Base-by-base conservation (phyloP, 805 yeast species). In the Wickerhamiella qilinensis region DNA sequence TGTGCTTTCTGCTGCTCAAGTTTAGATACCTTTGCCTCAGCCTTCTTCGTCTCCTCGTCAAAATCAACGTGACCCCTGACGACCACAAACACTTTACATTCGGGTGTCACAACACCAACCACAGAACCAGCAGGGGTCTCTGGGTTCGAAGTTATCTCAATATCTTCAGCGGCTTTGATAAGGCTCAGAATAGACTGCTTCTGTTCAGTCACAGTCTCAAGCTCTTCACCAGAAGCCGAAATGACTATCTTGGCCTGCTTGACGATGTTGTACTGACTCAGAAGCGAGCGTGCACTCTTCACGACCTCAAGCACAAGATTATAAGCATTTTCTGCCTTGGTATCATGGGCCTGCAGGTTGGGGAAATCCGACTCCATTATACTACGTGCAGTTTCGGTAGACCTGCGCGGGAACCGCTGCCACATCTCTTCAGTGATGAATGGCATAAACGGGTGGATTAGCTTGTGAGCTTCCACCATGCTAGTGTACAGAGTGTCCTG, bases 381-480 rank as follows among this genome's bases (percentile, higher is more conserved):
- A 17, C 95, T 70, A 37, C 60, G 64, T 20, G 84, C 66, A 18
- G 62, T 61, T 52, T 82, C 95, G 38, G 75, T 64, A 6, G 73
- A 69, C 57, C 95, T 76, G 54, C 80, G 78, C 52, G 97, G 97
- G 54, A 91, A 67, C 63, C 97, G 82, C 67, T 91, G 98, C 96
- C 96, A 91, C 82, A 91, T 74, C 68, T 91, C 98, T 63, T 91
- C 98, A 35, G 97, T 78, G 49, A 91, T 67, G 58, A 74, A 91
- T 30, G 98, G 98, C 98, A 91, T 91, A 68, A 84, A 91, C 58
- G 98, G 98, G 58, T 88, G 97, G 50, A 88, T 91, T 65, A 91
- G 58, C 58, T 71, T 77, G 65, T 88, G 71, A 9, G 95, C 95
- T 48, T 80, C 81, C 54, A 91, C 97, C 50, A 88, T 69, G 64